Evolutionary conservation across 1,139 yeast species (phyloP), one percentile per base, ranked within the genome.

Genomic region (Pichia sp.): DNA sequence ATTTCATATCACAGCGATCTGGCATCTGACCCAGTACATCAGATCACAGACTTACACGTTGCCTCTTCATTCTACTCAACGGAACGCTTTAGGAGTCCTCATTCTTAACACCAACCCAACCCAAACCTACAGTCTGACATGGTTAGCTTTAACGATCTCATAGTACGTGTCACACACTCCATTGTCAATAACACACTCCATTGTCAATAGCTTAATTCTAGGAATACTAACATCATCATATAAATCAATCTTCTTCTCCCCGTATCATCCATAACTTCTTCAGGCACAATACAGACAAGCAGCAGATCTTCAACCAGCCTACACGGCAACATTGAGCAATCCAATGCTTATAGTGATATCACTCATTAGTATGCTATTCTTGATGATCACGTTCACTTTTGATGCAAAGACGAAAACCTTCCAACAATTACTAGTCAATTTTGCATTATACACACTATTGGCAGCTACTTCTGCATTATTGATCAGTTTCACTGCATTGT

Each of bases 401-500:
- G 29, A 28, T 14, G 39, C 33, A 4, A 38, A 40, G 16, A 28
- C 44, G 3, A 17, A 24, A 7, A 22, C 34, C n/a, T 16, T 35
- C 11, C 17, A 12, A 6, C 14, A 26, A 2, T 27, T 36, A 4
- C 11, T 32, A 0, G 8, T 21, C 3, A 41, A 43, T 28, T 28
- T 43, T 4, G 13, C 34, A 5, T 6, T 16, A 12, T 52, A 52
- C 32, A 19, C 39, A 8, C 8, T 46, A 5, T 20, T 46, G 8
- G 50, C 57, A 4, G 33, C 36, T 3, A 19, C 47, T 18, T 42
- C 51, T 1, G 40, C 58, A 1, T 26, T 53, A 14, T 38, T 46
- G 2, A 34, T 49, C 13, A 56, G 52, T 3, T 56, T 56, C 39
- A 54, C 60, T 2, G 37, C 46, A 9, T 32, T 53, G 19, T 53